phyloP scores from a whole-genome alignment of 257 asterid species.

The Solanum sejunctum region DNA sequence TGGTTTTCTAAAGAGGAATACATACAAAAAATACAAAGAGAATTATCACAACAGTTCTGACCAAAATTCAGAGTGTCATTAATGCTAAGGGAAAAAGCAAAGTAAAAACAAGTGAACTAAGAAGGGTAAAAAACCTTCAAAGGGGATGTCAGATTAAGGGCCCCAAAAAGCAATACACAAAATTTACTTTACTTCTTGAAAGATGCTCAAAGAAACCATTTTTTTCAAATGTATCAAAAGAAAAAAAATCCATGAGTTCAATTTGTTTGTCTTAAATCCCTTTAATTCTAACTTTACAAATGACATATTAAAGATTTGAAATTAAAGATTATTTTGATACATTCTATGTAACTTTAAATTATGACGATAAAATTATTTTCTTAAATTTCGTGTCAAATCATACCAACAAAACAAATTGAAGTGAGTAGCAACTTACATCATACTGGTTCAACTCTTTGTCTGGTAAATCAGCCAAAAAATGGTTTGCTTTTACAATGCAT shows the following conservation, averaged over 20 bases:
- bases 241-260: background rate
- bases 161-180: conserved; percentile 22
- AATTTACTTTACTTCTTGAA: conserved; percentile 1
- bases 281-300: background rate
- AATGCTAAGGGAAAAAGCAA: conserved; percentile 25
- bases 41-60: conserved; percentile 15
- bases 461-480: conserved; percentile 88
- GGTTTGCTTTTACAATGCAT: conserved; percentile 96
- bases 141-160: conserved; percentile 34
- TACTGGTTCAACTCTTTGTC: conserved; percentile 90
- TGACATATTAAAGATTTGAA: background rate
- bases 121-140: conserved; percentile 19
- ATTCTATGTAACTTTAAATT: background rate
- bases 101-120: conserved; percentile 11
- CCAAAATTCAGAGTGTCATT: conserved; percentile 23
- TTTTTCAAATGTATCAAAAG: background rate
- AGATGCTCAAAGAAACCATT: background rate
- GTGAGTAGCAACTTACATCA: conserved; percentile 52
- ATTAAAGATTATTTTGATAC: background rate
- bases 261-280: background rate
- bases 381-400: too few species aligned
- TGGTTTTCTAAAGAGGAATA: background rate
- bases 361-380: background rate
- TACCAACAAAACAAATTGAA: background rate
- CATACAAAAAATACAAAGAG: conserved; percentile 2